A percentile compares a stretch with the other conserved stretches of the same genome.
These are phyloP conservation scores for Megacollybia marginata DNA, from an alignment of 768 basidiomycete genomes.

Conservation along the genomic window DNA sequence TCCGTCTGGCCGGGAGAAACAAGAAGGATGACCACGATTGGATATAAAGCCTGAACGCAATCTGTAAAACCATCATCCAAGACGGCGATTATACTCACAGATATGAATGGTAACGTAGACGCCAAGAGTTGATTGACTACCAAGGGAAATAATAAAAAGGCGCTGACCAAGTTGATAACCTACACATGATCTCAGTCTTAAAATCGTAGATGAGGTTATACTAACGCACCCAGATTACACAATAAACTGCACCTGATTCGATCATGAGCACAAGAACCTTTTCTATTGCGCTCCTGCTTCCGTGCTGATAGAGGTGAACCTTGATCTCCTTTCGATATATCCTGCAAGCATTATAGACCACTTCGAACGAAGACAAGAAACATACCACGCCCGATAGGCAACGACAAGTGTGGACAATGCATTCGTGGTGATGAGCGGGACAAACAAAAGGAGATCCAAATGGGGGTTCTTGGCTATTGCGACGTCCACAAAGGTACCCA, in stretches of 20 bases:
- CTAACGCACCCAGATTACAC: slow-evolving; percentile 2
- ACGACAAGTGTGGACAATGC: slow-evolving; percentile 1
- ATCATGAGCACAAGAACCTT: slow-evolving; percentile 3
- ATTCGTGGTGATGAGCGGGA: neutral
- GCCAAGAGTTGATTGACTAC: no score
- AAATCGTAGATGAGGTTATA: no score
- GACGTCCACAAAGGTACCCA: no score
- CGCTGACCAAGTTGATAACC: no score
- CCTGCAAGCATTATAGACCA: neutral
- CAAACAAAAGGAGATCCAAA: neutral
- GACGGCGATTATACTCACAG: no score
- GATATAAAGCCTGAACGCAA: no score
- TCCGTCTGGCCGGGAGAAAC: no score
- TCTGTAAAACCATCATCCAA: no score
- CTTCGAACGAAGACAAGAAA: neutral
- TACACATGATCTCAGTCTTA: no score
- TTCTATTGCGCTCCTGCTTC: neutral
- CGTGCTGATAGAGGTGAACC: neutral
- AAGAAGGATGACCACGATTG: no score
- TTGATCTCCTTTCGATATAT: slow-evolving; percentile 1
- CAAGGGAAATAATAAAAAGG: no score
- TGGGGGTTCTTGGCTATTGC: neutral
- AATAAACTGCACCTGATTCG: slow-evolving; percentile 1
- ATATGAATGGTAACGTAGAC: no score
- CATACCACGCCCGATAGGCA: slow-evolving; percentile 4